phyloP scores from a whole-genome alignment of 2,329 filamentous ascomycete species.

The Pseudocercospora eumusae region DNA sequence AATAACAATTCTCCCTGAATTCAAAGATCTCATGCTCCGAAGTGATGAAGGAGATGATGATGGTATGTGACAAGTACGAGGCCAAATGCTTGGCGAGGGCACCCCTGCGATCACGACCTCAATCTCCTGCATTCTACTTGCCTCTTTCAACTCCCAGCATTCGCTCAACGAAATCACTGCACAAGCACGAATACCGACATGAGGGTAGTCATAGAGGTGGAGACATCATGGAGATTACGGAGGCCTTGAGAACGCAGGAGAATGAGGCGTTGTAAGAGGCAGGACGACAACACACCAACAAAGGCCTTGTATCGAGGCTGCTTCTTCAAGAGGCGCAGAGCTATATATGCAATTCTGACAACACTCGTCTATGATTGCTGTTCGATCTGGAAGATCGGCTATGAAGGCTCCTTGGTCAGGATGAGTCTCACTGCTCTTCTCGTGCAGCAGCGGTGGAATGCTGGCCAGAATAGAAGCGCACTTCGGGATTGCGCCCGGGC shows the following conservation, averaged over 20 bases:
- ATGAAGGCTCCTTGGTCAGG: not conserved
- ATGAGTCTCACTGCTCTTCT: not conserved
- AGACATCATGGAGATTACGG: not conserved
- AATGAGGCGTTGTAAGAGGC: not conserved
- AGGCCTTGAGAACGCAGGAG: not conserved
- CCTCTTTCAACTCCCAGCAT: not conserved
- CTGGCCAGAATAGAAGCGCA: not conserved
- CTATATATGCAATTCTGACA: not conserved
- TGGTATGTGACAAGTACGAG: too few species aligned
- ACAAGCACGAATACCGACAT: not conserved
- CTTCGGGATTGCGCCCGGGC: slow-evolving; percentile 25
- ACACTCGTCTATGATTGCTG: not conserved
- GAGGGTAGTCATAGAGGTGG: too few species aligned
- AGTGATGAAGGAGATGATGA: not conserved
- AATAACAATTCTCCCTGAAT: too few species aligned
- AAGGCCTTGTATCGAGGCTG: not conserved
- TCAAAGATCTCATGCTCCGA: too few species aligned
- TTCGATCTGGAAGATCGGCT: not conserved
- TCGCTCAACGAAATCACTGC: not conserved
- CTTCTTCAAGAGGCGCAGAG: not conserved
- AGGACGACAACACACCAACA: not conserved
- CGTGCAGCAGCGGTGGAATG: too few species aligned
- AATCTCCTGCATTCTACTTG: not conserved
- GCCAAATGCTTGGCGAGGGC: too few species aligned
- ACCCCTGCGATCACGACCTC: too few species aligned